phyloP scores from a whole-genome alignment of 768 basidiomycete genomes.

The Kwoniella botswanensis region DNA sequence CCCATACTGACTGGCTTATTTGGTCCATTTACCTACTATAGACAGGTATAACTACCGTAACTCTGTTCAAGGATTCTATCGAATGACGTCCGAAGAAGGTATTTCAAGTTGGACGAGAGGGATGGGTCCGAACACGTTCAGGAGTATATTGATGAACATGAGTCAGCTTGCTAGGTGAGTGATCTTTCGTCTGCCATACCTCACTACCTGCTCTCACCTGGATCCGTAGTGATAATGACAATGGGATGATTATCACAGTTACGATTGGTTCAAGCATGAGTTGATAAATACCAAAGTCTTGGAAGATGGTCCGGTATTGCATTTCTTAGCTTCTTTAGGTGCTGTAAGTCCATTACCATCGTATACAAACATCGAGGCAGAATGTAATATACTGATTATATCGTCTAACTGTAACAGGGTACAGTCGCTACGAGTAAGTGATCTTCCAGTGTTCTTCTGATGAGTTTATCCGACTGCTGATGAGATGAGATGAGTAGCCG shows the following conservation, averaged over 20 bases:
- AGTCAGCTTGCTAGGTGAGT: constrained; percentile 87
- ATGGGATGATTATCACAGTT: constrained; percentile 61
- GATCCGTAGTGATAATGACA: neutral
- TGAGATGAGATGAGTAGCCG: constrained; percentile 22
- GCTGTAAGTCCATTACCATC: constrained; percentile 64
- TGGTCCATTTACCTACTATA: constrained; percentile 2
- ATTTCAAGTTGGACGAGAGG: constrained; percentile 75
- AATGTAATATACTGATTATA: neutral
- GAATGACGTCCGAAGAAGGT: constrained; percentile 91
- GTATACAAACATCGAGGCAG: neutral
- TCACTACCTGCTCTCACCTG: neutral
- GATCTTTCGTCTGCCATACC: neutral
- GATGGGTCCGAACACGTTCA: constrained; percentile 80
- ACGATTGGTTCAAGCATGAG: constrained; percentile 89
- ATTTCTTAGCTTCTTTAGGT: constrained; percentile 84
- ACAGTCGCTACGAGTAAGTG: constrained; percentile 49
- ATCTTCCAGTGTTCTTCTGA: neutral
- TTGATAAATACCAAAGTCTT: constrained; percentile 74
- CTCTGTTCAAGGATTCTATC: constrained; percentile 82
- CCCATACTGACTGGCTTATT: neutral
- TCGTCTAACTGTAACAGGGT: constrained; percentile 23
- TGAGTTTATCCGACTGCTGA: constrained; percentile 15
- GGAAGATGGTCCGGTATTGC: constrained; percentile 78
- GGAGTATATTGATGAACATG: constrained; percentile 87
- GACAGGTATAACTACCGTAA: constrained; percentile 89